Conservation (phyloP, 495 filamentous ascomycete species). For the Talaromyces adpressus region DNA sequence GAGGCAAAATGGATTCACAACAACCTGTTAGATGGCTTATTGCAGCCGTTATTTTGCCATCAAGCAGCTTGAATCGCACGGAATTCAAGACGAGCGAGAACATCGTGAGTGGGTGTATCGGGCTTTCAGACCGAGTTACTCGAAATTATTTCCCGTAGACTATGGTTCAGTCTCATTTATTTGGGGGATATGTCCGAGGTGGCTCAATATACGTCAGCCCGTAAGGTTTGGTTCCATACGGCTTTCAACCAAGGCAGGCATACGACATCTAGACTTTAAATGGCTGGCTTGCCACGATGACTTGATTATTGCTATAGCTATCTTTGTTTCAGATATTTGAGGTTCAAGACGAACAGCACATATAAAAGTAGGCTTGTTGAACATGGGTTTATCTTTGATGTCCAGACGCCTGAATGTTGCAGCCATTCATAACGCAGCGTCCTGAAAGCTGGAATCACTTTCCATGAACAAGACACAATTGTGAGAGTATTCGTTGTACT, state of each 20-base stretch:
- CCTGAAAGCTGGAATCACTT: neutral
- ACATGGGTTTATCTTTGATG: neutral
- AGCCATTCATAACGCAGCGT: neutral
- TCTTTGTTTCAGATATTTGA: neutral
- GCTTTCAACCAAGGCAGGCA: neutral
- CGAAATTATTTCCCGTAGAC: neutral
- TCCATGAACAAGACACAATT: neutral
- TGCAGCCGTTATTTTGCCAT: neutral
- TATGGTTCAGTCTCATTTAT: neutral
- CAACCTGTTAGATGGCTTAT: neutral
- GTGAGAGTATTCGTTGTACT: neutral
- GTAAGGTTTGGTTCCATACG: neutral
- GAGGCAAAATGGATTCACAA: neutral
- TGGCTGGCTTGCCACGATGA: neutral
- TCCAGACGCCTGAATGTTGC: neutral
- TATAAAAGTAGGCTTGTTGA: neutral
- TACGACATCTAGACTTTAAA: neutral
- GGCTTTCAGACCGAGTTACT: neutral
- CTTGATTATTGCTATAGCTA: neutral
- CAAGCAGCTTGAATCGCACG: neutral
- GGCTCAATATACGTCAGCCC: neutral
- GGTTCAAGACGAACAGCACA: neutral
- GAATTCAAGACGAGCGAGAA: neutral
- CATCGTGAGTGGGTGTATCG: neutral
- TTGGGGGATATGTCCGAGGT: neutral